Conservation (phyloP, 2,329 filamentous ascomycete genomes). For the Talaromyces sp. region DNA sequence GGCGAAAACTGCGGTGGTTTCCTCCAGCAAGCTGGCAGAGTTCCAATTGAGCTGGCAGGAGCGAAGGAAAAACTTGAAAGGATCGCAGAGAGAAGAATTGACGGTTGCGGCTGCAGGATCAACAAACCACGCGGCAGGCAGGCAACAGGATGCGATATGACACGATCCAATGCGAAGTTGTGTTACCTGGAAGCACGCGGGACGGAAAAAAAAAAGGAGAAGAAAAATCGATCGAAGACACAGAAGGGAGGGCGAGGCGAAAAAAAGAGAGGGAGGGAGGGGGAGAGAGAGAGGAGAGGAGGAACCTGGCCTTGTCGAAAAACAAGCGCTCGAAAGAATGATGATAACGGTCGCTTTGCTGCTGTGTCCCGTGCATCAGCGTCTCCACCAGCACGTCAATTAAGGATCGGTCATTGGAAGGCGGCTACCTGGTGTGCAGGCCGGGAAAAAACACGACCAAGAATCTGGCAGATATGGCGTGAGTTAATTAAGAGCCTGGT, state of each 20-base stretch:
- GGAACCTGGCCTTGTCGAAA: background rate
- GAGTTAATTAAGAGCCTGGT: background rate
- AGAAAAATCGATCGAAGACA: background rate
- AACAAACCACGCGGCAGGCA: background rate
- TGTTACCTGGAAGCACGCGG: background rate
- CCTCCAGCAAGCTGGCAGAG: background rate
- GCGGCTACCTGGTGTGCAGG: background rate
- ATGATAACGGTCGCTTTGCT: background rate
- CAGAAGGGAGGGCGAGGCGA: background rate
- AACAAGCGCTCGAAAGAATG: background rate
- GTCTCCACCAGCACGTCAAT: background rate
- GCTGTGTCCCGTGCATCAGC: background rate
- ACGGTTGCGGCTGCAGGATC: background rate
- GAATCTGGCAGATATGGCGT: background rate
- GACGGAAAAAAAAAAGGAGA: background rate
- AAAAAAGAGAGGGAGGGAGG: background rate
- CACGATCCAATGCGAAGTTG: background rate
- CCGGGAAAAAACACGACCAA: background rate
- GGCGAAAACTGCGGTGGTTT: background rate
- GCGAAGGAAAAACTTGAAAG: background rate
- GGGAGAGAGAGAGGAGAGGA: too few relatives aligned
- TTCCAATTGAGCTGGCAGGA: background rate
- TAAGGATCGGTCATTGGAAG: background rate
- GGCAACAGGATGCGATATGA: background rate
- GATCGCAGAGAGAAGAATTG: background rate